Evolutionary conservation across 345 rosid species (phyloP).

Genomic region (Hibiscus trionum): DNA sequence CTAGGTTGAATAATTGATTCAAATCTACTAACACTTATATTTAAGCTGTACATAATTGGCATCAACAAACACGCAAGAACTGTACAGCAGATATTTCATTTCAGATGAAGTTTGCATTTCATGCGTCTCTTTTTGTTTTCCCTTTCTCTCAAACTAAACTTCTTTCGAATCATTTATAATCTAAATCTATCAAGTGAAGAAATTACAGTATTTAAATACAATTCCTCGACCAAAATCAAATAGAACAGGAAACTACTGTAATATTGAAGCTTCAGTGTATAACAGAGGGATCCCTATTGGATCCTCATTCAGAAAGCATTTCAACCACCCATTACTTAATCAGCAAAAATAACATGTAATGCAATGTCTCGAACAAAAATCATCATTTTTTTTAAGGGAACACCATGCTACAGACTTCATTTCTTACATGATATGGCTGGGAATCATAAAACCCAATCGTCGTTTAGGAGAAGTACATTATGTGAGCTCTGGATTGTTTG

Average conservation of each 20-base stretch:
- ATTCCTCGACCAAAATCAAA: not conserved
- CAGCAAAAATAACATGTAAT: not conserved
- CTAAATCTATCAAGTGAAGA: not conserved
- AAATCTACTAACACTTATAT: too few relatives aligned
- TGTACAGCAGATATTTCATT: constrained; percentile 20
- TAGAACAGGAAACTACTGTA: not conserved
- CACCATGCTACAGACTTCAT: not conserved
- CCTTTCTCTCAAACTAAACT: not conserved
- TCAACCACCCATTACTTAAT: not conserved
- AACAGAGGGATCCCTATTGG: not conserved
- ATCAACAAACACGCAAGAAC: constrained; percentile 67
- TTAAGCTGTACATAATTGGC: too few relatives aligned
- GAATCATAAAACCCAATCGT: too few relatives aligned
- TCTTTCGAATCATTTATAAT: not conserved
- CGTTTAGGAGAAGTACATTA: too few relatives aligned
- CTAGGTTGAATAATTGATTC: too few relatives aligned
- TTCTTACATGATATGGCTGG: not conserved
- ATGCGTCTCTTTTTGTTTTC: not conserved
- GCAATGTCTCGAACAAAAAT: too few relatives aligned
- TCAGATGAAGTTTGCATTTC: not conserved
- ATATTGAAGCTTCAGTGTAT: not conserved
- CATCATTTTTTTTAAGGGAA: not conserved
- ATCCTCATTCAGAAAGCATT: too few relatives aligned
- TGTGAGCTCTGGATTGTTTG: too few relatives aligned
- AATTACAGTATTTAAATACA: not conserved